Evolutionary conservation across 108 stramenopile genomes (phyloP).

Genomic region (Fragilaria radians): DNA sequence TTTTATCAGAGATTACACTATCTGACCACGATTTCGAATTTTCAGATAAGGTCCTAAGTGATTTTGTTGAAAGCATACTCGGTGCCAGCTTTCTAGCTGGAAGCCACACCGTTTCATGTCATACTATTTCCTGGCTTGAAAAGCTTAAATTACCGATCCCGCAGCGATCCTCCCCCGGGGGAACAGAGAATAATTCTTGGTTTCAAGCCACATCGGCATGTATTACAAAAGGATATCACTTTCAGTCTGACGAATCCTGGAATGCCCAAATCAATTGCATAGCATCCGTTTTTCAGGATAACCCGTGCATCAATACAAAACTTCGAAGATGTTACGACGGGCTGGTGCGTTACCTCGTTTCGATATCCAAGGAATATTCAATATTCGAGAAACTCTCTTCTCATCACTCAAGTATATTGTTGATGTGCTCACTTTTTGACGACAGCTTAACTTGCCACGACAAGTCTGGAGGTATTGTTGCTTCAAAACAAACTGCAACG

Average conservation of each 20-base stretch:
- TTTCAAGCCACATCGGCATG: constrained; percentile 16
- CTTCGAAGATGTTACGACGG: not conserved
- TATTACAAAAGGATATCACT: constrained; percentile 23
- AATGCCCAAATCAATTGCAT: not conserved
- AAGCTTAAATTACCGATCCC: constrained; percentile 22
- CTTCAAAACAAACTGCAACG: not conserved
- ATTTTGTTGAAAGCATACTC: constrained; percentile 44
- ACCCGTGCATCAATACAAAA: not conserved
- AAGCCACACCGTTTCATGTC: constrained; percentile 4
- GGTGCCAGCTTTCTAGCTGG: constrained; percentile 31
- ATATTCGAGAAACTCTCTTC: not conserved
- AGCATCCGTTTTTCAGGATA: not conserved
- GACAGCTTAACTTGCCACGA: constrained; percentile 5
- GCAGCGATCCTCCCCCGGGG: not conserved
- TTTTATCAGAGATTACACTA: not conserved
- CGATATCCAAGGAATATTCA: not conserved
- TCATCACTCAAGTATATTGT: constrained; percentile 5
- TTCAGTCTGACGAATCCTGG: constrained; percentile 13
- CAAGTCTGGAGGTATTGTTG: not conserved
- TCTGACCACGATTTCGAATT: not conserved
- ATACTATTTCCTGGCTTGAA: constrained; percentile 25
- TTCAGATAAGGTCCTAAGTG: constrained; percentile 20
- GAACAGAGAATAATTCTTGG: constrained; percentile 3
- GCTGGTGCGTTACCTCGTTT: not conserved
- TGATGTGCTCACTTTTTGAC: constrained; percentile 38